phyloP scores from a whole-genome alignment of 73 alveolate genomes.

The Paramecium pentaurelia region DNA sequence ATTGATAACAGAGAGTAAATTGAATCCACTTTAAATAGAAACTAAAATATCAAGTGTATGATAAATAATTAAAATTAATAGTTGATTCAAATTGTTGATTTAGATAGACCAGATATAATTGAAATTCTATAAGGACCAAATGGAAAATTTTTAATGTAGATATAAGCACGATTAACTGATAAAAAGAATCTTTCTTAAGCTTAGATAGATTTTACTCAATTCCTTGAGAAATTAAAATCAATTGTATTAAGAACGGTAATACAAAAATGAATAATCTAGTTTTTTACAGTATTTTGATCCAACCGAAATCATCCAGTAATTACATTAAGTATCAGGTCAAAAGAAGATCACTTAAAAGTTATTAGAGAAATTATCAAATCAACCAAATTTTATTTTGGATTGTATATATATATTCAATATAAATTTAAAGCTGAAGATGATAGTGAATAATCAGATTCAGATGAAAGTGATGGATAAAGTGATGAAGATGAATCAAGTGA shows the following conservation, averaged over 20 bases:
- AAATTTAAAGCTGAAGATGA: constrained; percentile 6
- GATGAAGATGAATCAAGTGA: constrained; percentile 22
- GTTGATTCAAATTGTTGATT: background rate
- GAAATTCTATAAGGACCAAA: background rate
- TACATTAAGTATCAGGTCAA: constrained; percentile 32
- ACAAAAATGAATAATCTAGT: background rate
- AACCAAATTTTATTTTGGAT: background rate
- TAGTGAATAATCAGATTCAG: background rate
- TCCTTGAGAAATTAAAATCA: background rate
- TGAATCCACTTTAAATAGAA: background rate
- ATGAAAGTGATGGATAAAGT: background rate
- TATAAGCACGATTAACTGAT: background rate
- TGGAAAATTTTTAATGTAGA: background rate
- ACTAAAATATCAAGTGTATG: background rate
- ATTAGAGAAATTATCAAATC: background rate
- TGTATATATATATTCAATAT: background rate
- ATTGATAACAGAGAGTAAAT: background rate
- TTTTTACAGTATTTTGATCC: constrained; percentile 41
- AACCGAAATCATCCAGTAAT: constrained; percentile 39
- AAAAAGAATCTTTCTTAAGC: background rate
- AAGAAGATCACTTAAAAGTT: constrained; percentile 35
- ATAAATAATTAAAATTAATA: background rate
- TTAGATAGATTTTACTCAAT: background rate
- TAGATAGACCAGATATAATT: background rate
- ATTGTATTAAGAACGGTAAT: background rate